These are phyloP conservation scores for Amorphotheca resinae DNA, from an alignment of 495 filamentous ascomycete species.

Conservation along the genomic window DNA sequence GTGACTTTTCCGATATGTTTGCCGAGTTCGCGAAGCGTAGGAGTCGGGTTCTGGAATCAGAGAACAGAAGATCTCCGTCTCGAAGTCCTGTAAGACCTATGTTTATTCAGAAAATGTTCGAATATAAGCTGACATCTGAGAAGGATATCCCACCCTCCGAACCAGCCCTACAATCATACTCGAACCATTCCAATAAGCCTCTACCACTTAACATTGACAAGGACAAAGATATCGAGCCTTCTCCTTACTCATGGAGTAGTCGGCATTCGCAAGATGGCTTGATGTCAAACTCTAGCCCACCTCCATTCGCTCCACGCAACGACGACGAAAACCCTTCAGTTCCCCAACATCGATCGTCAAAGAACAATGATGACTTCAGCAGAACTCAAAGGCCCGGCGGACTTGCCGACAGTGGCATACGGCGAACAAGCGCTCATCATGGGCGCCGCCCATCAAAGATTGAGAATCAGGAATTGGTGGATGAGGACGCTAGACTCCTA, in stretches of 20 bases:
- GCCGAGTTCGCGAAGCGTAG: conserved; percentile 45
- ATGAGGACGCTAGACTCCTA: conserved; percentile 58
- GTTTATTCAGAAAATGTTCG: conserved; percentile 7
- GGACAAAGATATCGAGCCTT: conserved; percentile 34
- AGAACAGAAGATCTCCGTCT: conserved; percentile 12
- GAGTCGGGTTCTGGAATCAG: conserved; percentile 30
- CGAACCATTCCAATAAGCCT: conserved; percentile 32
- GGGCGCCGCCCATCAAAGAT: conserved; percentile 31
- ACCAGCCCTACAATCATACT: conserved; percentile 24
- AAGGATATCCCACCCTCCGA: conserved; percentile 19
- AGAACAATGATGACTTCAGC: conserved; percentile 2
- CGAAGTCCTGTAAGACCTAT: conserved; percentile 21
- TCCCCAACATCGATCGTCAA: conserved; percentile 23
- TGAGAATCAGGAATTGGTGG: conserved; percentile 35
- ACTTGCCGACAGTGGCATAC: conserved; percentile 31
- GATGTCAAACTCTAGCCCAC: conserved; percentile 31
- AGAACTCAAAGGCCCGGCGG: conserved; percentile 7
- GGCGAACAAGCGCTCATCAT: conserved; percentile 34
- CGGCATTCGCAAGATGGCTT: conserved; percentile 52
- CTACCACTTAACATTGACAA: conserved; percentile 45
- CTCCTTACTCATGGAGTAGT: conserved; percentile 58
- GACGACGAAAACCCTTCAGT: conserved; percentile 24
- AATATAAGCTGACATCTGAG: conserved; percentile 11
- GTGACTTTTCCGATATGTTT: conserved; percentile 60
- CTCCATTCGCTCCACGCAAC: conserved; percentile 6